A percentile compares a stretch with the other conserved stretches of the same genome.
Conservation (phyloP, 1,139 yeast genomes). For the Geotrichum phurueaensis region DNA sequence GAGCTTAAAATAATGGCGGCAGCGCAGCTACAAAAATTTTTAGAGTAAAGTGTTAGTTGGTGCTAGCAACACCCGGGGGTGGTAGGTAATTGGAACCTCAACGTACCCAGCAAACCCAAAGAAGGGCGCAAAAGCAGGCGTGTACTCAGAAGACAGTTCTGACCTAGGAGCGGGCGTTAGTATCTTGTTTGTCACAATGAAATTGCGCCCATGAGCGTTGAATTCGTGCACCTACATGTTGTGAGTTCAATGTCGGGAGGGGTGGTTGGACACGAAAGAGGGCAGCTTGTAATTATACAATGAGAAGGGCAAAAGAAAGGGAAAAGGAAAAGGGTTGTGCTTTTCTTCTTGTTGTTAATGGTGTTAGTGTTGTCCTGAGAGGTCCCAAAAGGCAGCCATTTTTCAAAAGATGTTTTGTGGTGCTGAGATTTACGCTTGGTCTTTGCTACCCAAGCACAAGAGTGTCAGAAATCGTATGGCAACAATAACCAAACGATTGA, state of each 20-base stretch:
- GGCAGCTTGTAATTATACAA: background rate
- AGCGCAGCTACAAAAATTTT: conserved; percentile 49
- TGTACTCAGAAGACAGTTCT: conserved; percentile 42
- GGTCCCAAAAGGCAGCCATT: background rate
- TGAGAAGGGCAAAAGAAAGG: background rate
- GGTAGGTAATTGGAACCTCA: background rate
- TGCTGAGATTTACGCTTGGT: background rate
- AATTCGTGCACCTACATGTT: background rate
- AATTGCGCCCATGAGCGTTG: background rate
- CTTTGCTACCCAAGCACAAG: background rate
- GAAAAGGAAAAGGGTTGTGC: background rate
- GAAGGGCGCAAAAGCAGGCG: conserved; percentile 89
- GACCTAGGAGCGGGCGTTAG: conserved; percentile 13
- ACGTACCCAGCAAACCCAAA: conserved; percentile 82
- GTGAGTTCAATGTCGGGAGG: background rate
- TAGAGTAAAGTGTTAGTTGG: background rate
- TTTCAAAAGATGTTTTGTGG: background rate
- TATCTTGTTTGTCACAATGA: background rate
- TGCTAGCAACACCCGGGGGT: background rate
- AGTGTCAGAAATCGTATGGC: background rate
- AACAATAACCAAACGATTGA: background rate
- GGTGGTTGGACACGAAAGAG: background rate
- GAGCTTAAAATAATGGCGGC: conserved; percentile 86
- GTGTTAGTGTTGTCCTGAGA: background rate
- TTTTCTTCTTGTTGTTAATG: background rate